Conservation (phyloP, 2,329 filamentous ascomycete genomes). For the Alternaria panax region DNA sequence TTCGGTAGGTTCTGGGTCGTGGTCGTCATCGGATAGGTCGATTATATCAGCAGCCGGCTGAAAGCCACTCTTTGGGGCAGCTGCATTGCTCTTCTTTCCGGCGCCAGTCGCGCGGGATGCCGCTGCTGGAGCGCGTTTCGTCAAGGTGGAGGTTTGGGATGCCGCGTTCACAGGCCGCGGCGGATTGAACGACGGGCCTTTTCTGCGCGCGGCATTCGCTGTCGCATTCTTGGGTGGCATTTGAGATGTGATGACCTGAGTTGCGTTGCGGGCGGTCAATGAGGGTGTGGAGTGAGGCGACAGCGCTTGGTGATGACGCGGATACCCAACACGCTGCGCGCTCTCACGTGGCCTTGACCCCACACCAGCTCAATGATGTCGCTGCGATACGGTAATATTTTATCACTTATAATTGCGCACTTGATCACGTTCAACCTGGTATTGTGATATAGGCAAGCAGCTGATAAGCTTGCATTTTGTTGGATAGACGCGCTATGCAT, state of each 20-base stretch:
- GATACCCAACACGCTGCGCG: slow-evolving; percentile 8
- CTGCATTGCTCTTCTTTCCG: slow-evolving; percentile 29
- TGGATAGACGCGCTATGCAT: not conserved
- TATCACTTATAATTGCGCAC: too few species aligned
- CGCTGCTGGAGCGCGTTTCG: slow-evolving; percentile 30
- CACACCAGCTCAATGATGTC: not conserved
- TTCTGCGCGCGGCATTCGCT: slow-evolving; percentile 32
- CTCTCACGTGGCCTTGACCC: slow-evolving; percentile 17
- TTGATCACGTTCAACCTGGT: not conserved
- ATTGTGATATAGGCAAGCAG: not conserved
- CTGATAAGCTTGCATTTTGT: not conserved
- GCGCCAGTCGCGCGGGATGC: slow-evolving; percentile 7
- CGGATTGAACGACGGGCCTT: slow-evolving; percentile 48
- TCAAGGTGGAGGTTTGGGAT: slow-evolving; percentile 26
- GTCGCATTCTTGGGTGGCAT: slow-evolving; percentile 40
- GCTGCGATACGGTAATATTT: not conserved
- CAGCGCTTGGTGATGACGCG: slow-evolving; percentile 4
- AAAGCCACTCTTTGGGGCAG: slow-evolving; percentile 28
- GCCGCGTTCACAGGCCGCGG: slow-evolving; percentile 44
- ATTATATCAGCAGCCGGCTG: slow-evolving; percentile 38
- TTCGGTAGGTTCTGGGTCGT: slow-evolving; percentile 29
- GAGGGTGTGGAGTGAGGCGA: not conserved
- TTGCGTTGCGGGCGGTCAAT: slow-evolving; percentile 1
- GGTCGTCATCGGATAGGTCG: slow-evolving; percentile 39
- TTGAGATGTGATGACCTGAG: not conserved